Base-by-base conservation (phyloP, 805 yeast genomes). In the Candida arabinofermentans region DNA sequence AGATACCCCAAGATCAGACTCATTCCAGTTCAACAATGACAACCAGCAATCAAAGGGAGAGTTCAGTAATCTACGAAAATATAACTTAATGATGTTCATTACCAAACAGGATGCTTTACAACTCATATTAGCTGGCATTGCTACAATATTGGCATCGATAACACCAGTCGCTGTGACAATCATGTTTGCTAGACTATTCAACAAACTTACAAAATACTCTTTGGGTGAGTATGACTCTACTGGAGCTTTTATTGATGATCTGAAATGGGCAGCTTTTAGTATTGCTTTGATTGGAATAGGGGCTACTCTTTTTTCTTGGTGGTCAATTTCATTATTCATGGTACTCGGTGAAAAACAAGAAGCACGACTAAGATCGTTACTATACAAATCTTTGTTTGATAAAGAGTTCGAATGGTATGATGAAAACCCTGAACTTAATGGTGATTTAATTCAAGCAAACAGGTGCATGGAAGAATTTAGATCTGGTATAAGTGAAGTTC, bases 381-480 rank as follows among this genome's bases (percentile, higher is more conserved):
- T 87, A 4, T 72, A 75, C 37, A 38, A 51, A 1, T 64, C 73
- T 1, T 61, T 83, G 22, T 46, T 86, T 14, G 50, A 57, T 17
- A 69, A 73, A 44, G 65, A 75, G 0, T 54, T 78, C 24, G 61
- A 64, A 16, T 86, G 93, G 93, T 80, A 74, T 53, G 95, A 87
- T 42, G 51, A 57, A 1, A 71, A 73, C 39, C 64, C 67, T 1
- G 74, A 77, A 30, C 49, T 82, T 1, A 69, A 77, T 50, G 96
- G 96, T 8, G 74, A 76, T 18, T 53, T 83, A 12, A 69, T 81
- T 7, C 89, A 81, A 55, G 60, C 77, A 7, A 83, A 83, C 63
- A 61, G 95, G 51, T 78, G 89, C 55, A 67, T 85, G 22, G 93
- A 87, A 61, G 95, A 87, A 52, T 56, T 78, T 35, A 66, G 93